Evolutionary conservation across 805 yeast species (phyloP).

Genomic region (Cyberlindnera euphorbiiphila): DNA sequence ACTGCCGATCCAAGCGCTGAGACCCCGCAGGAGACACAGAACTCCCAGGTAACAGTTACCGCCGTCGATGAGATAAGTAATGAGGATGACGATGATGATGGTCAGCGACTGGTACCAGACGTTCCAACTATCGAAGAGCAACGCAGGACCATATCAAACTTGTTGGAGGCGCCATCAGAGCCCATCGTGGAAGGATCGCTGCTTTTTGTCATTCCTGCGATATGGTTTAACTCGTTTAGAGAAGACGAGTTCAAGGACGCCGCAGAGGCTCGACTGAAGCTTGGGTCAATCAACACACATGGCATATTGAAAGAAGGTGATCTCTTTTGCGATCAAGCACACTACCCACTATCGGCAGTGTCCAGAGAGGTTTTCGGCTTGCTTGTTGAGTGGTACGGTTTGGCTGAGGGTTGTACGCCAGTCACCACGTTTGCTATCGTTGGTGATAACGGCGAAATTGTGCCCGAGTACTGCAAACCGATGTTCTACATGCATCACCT

Average conservation of each 20-base stretch:
- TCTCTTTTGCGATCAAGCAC: conserved; percentile 34
- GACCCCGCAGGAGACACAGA: background rate
- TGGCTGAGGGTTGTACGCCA: conserved; percentile 35
- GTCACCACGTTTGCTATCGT: conserved; percentile 34
- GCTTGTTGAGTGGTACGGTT: conserved; percentile 53
- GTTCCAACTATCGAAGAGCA: conserved; percentile 16
- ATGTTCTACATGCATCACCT: conserved; percentile 35
- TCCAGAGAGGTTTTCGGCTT: conserved; percentile 42
- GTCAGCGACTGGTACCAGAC: background rate
- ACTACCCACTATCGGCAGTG: conserved; percentile 33
- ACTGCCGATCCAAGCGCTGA: conserved; percentile 4
- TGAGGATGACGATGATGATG: conserved; percentile 4
- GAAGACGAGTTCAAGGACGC: conserved; percentile 8
- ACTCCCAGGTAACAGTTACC: conserved; percentile 8
- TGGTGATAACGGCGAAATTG: conserved; percentile 27
- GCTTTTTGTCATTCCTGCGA: conserved; percentile 15
- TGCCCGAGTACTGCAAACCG: conserved; percentile 35
- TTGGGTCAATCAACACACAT: conserved; percentile 40
- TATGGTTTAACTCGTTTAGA: conserved; percentile 18
- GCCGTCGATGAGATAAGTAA: background rate
- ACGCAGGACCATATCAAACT: conserved; percentile 9
- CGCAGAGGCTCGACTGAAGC: conserved; percentile 7
- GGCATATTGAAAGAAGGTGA: conserved; percentile 44
- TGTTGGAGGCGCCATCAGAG: conserved; percentile 5
- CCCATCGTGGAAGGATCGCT: conserved; percentile 15